A percentile compares a stretch with the other conserved stretches of the same genome.
These are phyloP conservation scores for Coemansia sp. DNA, from an alignment of 192 early-diverging fungal species.

Conservation along the genomic window DNA sequence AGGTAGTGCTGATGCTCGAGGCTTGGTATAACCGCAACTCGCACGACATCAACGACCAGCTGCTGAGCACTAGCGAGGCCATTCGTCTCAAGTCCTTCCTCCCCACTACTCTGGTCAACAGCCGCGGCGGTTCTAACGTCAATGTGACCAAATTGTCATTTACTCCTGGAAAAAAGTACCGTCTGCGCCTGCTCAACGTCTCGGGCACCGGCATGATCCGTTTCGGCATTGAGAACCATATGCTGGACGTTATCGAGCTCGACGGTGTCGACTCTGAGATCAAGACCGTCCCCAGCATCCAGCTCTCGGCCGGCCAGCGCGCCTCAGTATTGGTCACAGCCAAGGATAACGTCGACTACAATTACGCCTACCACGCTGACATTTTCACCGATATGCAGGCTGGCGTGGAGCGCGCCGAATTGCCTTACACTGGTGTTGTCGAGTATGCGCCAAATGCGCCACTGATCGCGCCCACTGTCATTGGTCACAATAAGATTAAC, in stretches of 20 bases:
- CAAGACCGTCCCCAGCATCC: conserved; percentile 58
- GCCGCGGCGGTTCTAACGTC: conserved; percentile 59
- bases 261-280: conserved; percentile 72
- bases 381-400: conserved; percentile 58
- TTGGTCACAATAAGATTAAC: not conserved
- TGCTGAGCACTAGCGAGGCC: conserved; percentile 58
- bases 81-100: conserved; percentile 33
- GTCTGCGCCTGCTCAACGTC: conserved; percentile 81
- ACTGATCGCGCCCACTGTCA: conserved; percentile 20
- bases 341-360: conserved; percentile 57
- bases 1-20: conserved; percentile 65
- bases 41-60: conserved; percentile 56
- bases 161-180: conserved; percentile 78
- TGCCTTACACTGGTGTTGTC: conserved; percentile 42
- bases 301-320: conserved; percentile 76
- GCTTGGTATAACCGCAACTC: conserved; percentile 76
- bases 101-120: conserved; percentile 60
- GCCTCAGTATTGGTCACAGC: conserved; percentile 80
- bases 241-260: conserved; percentile 78
- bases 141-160: conserved; percentile 61
- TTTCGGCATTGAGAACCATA: conserved; percentile 80
- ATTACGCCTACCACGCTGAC: conserved; percentile 75
- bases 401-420: conserved; percentile 34
- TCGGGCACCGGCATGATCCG: conserved; percentile 71
- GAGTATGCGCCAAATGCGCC: conserved; percentile 36